phyloP scores from a whole-genome alignment of 495 filamentous ascomycete species.

The Daldinia vernicosa region DNA sequence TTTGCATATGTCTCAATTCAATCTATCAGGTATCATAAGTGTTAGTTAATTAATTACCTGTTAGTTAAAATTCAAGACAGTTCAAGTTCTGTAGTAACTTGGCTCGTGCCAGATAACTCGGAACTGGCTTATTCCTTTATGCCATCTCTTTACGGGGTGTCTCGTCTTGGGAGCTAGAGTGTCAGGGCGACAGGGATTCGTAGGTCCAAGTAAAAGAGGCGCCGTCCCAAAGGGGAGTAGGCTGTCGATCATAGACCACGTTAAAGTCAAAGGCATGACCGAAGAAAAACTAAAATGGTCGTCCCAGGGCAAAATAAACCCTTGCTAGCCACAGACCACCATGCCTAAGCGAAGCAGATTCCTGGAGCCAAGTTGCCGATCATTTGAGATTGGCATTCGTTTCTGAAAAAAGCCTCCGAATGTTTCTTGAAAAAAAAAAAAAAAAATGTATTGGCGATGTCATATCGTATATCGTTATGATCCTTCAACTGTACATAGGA shows the following conservation, averaged over 20 bases:
- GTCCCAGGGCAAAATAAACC: slow-evolving; percentile 36
- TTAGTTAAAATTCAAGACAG: slow-evolving; percentile 19
- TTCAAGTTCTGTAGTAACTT: slow-evolving; percentile 37
- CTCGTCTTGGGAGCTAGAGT: slow-evolving; percentile 39
- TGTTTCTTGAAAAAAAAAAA: slow-evolving; percentile 29
- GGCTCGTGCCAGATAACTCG: slow-evolving; percentile 42
- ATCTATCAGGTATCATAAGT: slow-evolving; percentile 3
- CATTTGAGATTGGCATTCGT: slow-evolving; percentile 45
- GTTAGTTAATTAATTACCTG: too few relatives aligned
- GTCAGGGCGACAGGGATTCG: slow-evolving; percentile 37
- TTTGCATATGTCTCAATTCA: slow-evolving; percentile 29
- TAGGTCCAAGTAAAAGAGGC: slow-evolving; percentile 15
- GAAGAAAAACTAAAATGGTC: slow-evolving; percentile 26
- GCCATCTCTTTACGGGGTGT: slow-evolving; percentile 29
- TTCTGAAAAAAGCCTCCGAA: slow-evolving; percentile 39
- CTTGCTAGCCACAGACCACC: slow-evolving; percentile 34
- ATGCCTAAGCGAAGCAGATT: slow-evolving; percentile 40
- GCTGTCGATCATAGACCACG: slow-evolving; percentile 40
- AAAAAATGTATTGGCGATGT: neutral
- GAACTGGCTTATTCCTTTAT: slow-evolving; percentile 35
- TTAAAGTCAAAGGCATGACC: slow-evolving; percentile 35
- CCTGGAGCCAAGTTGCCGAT: slow-evolving; percentile 40
- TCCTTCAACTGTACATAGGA: neutral
- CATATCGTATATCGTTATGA: neutral
- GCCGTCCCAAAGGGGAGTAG: slow-evolving; percentile 37